phyloP scores from a whole-genome alignment of 2,329 filamentous ascomycete species.

The Monosporascus sp. region DNA sequence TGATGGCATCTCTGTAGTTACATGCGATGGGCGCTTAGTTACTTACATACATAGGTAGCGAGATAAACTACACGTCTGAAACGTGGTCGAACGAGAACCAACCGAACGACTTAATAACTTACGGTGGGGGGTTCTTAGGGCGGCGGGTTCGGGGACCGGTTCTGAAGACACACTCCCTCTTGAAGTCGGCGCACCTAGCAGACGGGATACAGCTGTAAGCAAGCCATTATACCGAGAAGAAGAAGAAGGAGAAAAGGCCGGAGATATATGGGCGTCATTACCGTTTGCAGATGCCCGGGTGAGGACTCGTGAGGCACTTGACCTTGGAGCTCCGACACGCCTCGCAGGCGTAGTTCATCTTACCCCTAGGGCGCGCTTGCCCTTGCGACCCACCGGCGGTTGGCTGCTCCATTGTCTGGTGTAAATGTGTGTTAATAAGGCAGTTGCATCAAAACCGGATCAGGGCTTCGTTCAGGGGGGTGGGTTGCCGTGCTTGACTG shows the following conservation, averaged over 20 bases:
- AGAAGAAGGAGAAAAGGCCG: not conserved
- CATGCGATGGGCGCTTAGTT: not conserved
- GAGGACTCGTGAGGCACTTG: conserved; percentile 43
- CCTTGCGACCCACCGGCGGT: not conserved
- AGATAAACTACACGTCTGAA: not conserved
- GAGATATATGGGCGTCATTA: conserved; percentile 20
- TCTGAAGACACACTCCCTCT: conserved; percentile 48
- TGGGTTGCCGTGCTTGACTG: too few species aligned
- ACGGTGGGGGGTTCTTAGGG: conserved; percentile 38
- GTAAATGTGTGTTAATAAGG: not conserved
- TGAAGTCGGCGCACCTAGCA: conserved; percentile 44
- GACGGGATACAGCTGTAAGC: not conserved
- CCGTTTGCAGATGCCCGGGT: conserved; percentile 46
- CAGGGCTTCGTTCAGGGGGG: too few species aligned
- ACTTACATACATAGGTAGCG: not conserved
- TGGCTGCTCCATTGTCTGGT: conserved; percentile 10
- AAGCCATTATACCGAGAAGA: too few species aligned
- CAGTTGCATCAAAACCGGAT: too few species aligned
- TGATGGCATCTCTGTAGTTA: conserved; percentile 12
- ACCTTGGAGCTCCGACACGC: conserved; percentile 49
- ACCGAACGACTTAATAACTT: conserved; percentile 15
- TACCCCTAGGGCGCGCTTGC: conserved; percentile 15
- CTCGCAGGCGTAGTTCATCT: conserved; percentile 46
- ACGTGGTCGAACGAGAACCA: not conserved
- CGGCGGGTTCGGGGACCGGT: conserved; percentile 45